Evolutionary conservation across 2,329 filamentous ascomycete species (phyloP), one percentile per base, ranked within the genome.

Genomic region (Lomentospora prolificans): DNA sequence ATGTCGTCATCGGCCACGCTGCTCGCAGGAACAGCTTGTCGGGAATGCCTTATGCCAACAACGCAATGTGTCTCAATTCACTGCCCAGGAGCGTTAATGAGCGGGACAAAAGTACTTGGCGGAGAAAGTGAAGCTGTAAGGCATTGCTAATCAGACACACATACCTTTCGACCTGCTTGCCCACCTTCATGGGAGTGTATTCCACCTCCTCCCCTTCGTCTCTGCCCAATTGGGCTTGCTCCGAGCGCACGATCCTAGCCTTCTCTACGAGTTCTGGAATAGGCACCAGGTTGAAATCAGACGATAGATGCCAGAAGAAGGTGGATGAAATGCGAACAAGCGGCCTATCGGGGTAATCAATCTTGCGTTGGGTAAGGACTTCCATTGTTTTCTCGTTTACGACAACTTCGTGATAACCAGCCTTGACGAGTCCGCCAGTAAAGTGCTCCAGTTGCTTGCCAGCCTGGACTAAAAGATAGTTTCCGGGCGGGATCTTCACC

Each of bases 381-480:
- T 69, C 69, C 1, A 79, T 58, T 0, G 80, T 84, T 60, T 69
- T 66, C 6, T 77, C 72, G 64, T 77, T 82, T 58, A 83, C 77
- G 2, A 81, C 76, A 0, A 84, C 80, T 70, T 84, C 80, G 67
- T 84, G 80, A 68, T 72, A 84, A 3, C 80, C 80, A 1, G 80
- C 80, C 65, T 82, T 82, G 66, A 84, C 71, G 31, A 84, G 74
- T 0, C 80, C 80, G 51, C 80, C 80, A 0, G 80, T 82, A 53
- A 81, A 66, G 68, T 84, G 76, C 71, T 84, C 80, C 56, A 84
- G 72, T 69, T 84, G 80, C 70, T 83, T 83, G 57, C 80, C 80
- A 1, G 80, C 80, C 63, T 84, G 80, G 5, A 84, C 80, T 14
- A 84, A 73, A 14, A 84, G 71, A 65, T 82, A 73, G 64, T 79